phyloP scores from a whole-genome alignment of 176 grass and related monocot species.

The Triticum dicoccoides region DNA sequence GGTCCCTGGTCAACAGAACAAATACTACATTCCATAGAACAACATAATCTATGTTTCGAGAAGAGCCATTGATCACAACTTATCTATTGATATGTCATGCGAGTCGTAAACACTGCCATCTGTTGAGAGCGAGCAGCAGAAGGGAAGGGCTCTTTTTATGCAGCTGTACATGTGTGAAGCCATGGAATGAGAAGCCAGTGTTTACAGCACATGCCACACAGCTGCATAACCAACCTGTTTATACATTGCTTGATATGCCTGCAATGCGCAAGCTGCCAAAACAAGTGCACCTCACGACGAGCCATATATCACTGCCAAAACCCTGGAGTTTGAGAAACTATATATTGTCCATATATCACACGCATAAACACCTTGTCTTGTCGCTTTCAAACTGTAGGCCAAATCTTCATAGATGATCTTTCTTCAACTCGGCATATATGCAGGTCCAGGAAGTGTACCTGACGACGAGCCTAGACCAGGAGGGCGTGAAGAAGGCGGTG shows the following conservation, averaged over 20 bases:
- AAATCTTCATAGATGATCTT: neutral
- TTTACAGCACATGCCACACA: neutral
- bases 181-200: neutral
- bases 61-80: neutral
- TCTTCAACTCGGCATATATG: constrained; percentile 16
- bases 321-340: neutral
- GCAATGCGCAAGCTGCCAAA: neutral
- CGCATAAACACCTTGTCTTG: neutral
- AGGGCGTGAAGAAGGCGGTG: constrained; percentile 83
- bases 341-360: neutral
- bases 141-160: neutral
- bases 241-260: neutral
- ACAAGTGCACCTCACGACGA: neutral
- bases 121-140: neutral
- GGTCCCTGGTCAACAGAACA: constrained; percentile 6
- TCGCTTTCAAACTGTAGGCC: neutral
- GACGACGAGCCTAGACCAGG: constrained; percentile 84
- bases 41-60: neutral
- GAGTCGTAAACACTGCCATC: neutral
- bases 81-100: neutral
- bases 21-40: neutral
- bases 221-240: neutral
- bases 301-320: too few species aligned
- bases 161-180: neutral
- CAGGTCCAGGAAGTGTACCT: constrained; percentile 92